These are phyloP conservation scores for Epichloe sylvatica DNA, from an alignment of 2,329 filamentous ascomycete species.

Conservation along the genomic window DNA sequence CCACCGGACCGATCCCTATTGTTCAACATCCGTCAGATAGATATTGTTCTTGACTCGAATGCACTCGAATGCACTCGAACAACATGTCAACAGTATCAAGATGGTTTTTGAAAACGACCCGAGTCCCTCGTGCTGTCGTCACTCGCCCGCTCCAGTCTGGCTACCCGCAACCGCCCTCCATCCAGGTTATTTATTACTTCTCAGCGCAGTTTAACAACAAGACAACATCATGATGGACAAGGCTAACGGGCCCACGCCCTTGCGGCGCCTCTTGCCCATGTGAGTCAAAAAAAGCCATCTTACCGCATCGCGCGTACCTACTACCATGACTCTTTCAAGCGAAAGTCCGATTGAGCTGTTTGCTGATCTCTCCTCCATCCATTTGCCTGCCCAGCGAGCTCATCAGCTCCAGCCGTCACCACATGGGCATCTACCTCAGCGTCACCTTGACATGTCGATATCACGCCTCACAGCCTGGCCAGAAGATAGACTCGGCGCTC, in stretches of 20 bases:
- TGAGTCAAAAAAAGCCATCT: background rate
- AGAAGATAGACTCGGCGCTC: conserved; percentile 4
- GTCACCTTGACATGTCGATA: conserved; percentile 34
- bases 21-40: no score
- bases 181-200: background rate
- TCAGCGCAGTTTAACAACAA: background rate
- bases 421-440: conserved; percentile 32
- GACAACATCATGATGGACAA: background rate
- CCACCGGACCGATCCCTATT: no score
- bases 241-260: background rate
- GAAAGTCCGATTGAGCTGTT: background rate
- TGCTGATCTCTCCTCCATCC: conserved; percentile 2
- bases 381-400: conserved; percentile 23
- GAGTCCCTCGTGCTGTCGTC: no score
- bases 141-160: no score
- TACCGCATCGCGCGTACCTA: background rate
- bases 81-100: no score
- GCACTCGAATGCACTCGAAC: no score
- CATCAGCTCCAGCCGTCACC: conserved; percentile 32
- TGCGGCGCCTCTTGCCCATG: background rate
- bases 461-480: conserved; percentile 6
- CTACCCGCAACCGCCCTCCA: background rate
- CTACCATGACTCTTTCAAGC: no score
- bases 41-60: no score
- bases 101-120: no score